These are phyloP conservation scores for Claviceps paspali DNA, from an alignment of 2,329 filamentous ascomycete species.

Conservation along the genomic window DNA sequence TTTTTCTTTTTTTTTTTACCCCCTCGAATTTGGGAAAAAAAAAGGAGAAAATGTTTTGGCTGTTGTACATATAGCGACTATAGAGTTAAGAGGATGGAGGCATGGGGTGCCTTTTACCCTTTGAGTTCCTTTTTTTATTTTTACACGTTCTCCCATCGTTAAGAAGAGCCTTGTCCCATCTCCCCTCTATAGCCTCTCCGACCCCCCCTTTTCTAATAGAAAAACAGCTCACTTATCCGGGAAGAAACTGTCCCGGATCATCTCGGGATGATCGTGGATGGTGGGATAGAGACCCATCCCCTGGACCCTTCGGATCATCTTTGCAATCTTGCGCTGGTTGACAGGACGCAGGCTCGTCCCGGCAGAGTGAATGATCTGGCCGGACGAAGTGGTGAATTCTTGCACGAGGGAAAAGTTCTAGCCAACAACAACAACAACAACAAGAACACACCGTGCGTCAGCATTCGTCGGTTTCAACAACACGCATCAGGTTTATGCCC, in stretches of 20 bases:
- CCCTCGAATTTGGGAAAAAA: no score
- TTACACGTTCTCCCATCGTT: no score
- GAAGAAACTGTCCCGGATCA: constrained; percentile 37
- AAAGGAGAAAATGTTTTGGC: constrained; percentile 12
- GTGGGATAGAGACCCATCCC: constrained; percentile 86
- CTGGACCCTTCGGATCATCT: constrained; percentile 77
- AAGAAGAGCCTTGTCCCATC: no score
- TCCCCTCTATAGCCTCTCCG: no score
- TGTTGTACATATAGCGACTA: constrained; percentile 20
- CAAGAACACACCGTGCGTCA: no score
- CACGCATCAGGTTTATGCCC: no score
- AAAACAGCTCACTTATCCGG: no score
- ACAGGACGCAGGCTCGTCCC: constrained; percentile 69
- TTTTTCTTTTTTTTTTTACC: no score
- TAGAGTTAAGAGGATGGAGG: not conserved
- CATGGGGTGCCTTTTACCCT: not conserved
- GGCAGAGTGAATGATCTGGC: constrained; percentile 63
- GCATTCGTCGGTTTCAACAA: no score
- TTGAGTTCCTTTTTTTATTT: not conserved
- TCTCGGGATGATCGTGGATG: constrained; percentile 76
- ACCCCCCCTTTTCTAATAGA: no score
- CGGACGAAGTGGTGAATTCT: constrained; percentile 73
- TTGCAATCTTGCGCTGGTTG: constrained; percentile 87
- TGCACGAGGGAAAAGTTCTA: constrained; percentile 89
- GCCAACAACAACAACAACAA: no score